Conservation (phyloP, 1,284 basidiomycete species). For the Irpex rosettiformis region DNA sequence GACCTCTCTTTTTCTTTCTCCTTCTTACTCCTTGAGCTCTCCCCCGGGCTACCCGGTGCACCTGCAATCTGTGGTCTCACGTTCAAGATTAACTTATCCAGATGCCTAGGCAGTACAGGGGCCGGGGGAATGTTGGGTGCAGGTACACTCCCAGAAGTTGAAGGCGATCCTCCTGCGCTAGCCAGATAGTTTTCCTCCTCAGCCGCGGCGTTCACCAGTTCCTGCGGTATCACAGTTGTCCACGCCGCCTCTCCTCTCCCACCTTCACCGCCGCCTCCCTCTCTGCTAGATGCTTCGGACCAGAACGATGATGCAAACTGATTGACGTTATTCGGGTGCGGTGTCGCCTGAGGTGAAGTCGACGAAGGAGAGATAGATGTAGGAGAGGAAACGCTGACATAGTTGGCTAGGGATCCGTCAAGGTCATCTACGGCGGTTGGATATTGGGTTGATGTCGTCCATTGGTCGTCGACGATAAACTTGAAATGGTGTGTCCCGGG, state of each 20-base stretch:
- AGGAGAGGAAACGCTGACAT: constrained; percentile 61
- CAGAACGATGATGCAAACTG: constrained; percentile 36
- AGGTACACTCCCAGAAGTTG: constrained; percentile 38
- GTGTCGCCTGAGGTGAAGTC: constrained; percentile 21
- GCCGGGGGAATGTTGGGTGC: constrained; percentile 80
- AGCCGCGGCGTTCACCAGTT: constrained; percentile 73
- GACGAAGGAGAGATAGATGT: constrained; percentile 32
- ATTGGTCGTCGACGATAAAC: constrained; percentile 93
- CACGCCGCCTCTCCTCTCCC: constrained; percentile 44
- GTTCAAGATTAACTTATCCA: constrained; percentile 94
- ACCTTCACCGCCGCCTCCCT: constrained; percentile 22
- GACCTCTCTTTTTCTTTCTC: constrained; percentile 21
- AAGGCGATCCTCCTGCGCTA: constrained; percentile 32
- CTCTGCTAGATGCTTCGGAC: constrained; percentile 39
- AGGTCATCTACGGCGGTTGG: constrained; percentile 88
- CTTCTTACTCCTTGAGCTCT: constrained; percentile 15
- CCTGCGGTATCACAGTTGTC: constrained; percentile 74
- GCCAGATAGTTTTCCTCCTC: constrained; percentile 79
- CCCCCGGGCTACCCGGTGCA: constrained; percentile 16
- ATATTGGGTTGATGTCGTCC: constrained; percentile 75
- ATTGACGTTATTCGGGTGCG: constrained; percentile 30
- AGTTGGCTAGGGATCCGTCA: constrained; percentile 94
- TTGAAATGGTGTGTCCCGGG: constrained; percentile 96
- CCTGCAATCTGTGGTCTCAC: constrained; percentile 30
- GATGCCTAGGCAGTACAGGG: constrained; percentile 83